Conservation (phyloP, 306 rosid genomes). For the Rosa chinensis region DNA sequence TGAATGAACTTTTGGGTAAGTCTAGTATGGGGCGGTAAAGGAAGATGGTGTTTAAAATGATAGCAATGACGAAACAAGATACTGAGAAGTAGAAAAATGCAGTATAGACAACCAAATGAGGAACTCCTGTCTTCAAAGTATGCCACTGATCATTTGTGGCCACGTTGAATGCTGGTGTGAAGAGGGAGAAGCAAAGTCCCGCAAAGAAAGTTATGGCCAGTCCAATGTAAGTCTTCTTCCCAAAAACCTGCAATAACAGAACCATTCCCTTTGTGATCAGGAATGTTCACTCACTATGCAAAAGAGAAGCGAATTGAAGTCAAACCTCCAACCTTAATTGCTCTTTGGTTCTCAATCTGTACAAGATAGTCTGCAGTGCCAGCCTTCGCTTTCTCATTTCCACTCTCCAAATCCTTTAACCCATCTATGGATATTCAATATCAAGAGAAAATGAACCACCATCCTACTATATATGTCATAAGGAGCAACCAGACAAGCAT, state of each 20-base stretch:
- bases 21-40: slow-evolving; percentile 71
- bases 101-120: slow-evolving; percentile 75
- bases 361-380: slow-evolving; percentile 80
- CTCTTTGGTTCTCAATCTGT: slow-evolving; percentile 70
- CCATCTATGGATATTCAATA: slow-evolving; percentile 32
- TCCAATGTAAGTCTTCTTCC: slow-evolving; percentile 69
- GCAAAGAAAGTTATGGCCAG: slow-evolving; percentile 70
- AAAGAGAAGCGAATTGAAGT: background rate
- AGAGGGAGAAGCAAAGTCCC: slow-evolving; percentile 78
- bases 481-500: slow-evolving; percentile 1
- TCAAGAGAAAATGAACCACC: slow-evolving; percentile 10
- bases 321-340: slow-evolving; percentile 62
- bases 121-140: slow-evolving; percentile 62
- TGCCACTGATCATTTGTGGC: slow-evolving; percentile 98
- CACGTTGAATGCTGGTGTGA: slow-evolving; percentile 90
- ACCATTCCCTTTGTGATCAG: background rate
- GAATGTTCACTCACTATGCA: background rate
- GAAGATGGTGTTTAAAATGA: slow-evolving; percentile 71
- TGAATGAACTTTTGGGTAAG: slow-evolving; percentile 69
- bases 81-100: slow-evolving; percentile 85
- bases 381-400: slow-evolving; percentile 40
- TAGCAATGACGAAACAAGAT: slow-evolving; percentile 67
- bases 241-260: slow-evolving; percentile 60
- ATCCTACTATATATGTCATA: slow-evolving; percentile 18
- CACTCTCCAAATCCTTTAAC: slow-evolving; percentile 44